phyloP scores from a whole-genome alignment of 768 basidiomycete genomes.

The Megacollybia marginata region DNA sequence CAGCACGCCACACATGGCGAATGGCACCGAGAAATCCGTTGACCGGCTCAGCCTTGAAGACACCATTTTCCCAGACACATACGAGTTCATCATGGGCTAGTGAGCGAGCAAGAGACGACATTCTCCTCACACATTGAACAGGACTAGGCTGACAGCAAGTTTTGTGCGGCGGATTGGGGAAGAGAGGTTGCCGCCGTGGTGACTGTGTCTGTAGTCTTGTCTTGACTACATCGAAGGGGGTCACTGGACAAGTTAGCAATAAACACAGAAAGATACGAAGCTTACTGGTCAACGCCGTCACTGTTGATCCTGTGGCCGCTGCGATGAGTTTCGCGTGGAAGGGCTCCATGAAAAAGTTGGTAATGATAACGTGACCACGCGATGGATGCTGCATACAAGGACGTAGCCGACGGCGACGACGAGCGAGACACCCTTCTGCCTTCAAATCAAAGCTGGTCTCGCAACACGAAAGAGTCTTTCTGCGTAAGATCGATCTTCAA shows the following conservation, averaged over 20 bases:
- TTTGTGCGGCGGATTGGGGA: constrained; percentile 45
- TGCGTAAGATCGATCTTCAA: constrained; percentile 22
- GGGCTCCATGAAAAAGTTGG: neutral
- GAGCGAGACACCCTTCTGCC: constrained; percentile 32
- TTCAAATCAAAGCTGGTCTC: neutral
- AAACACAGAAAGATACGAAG: constrained; percentile 2
- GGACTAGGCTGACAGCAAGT: constrained; percentile 67
- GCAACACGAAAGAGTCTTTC: constrained; percentile 5
- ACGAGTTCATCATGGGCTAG: constrained; percentile 57
- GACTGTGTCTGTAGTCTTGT: constrained; percentile 93
- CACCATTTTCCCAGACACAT: constrained; percentile 72
- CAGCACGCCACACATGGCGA: constrained; percentile 68
- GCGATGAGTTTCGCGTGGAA: constrained; percentile 76
- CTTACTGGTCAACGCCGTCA: constrained; percentile 81
- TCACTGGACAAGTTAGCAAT: constrained; percentile 57
- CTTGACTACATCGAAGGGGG: constrained; percentile 97
- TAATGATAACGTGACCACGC: neutral
- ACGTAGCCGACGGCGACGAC: constrained; percentile 5
- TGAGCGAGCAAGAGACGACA: constrained; percentile 67
- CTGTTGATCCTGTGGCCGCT: constrained; percentile 68
- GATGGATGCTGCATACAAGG: constrained; percentile 1
- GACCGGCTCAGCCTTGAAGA: constrained; percentile 64
- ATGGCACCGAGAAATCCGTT: constrained; percentile 85
- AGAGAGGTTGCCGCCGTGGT: constrained; percentile 38
- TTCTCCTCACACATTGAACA: constrained; percentile 58